phyloP scores from a whole-genome alignment of 176 grass and related monocot genomes.

The Phragmites australis region DNA sequence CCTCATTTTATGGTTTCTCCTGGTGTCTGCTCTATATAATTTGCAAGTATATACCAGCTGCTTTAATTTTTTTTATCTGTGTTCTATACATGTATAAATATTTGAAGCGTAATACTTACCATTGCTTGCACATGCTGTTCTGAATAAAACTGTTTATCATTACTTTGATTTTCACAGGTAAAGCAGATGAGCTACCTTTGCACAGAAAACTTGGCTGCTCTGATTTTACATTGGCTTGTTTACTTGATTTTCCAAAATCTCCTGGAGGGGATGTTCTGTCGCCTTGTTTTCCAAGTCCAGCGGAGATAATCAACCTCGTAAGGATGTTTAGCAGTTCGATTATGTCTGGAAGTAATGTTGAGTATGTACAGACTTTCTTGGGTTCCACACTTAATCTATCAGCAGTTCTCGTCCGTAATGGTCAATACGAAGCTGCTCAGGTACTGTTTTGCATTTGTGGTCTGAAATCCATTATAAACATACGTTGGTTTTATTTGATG shows the following conservation, averaged over 20 bases:
- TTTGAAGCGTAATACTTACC: background rate
- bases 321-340: slow-evolving; percentile 75
- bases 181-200: slow-evolving; percentile 59
- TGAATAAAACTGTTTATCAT: background rate
- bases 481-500: slow-evolving; percentile 27
- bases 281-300: slow-evolving; percentile 61
- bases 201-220: slow-evolving; percentile 74
- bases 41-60: background rate
- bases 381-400: slow-evolving; percentile 52
- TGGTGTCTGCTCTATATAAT: slow-evolving; percentile 3
- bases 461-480: slow-evolving; percentile 18
- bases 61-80: slow-evolving; percentile 8
- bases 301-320: slow-evolving; percentile 50
- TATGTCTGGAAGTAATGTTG: slow-evolving; percentile 44
- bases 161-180: slow-evolving; percentile 53
- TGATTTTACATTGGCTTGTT: slow-evolving; percentile 88
- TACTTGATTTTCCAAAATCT: slow-evolving; percentile 81
- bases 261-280: slow-evolving; percentile 45
- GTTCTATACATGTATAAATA: slow-evolving; percentile 10
- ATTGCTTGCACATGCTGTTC: background rate
- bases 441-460: slow-evolving; percentile 44
- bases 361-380: slow-evolving; percentile 40
- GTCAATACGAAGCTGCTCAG: slow-evolving; percentile 88
- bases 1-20: slow-evolving; percentile 7
- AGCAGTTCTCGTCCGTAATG: slow-evolving; percentile 61